Base-by-base conservation (phyloP, 352 stramenopile genomes). In the Phytopythium delawarense region DNA sequence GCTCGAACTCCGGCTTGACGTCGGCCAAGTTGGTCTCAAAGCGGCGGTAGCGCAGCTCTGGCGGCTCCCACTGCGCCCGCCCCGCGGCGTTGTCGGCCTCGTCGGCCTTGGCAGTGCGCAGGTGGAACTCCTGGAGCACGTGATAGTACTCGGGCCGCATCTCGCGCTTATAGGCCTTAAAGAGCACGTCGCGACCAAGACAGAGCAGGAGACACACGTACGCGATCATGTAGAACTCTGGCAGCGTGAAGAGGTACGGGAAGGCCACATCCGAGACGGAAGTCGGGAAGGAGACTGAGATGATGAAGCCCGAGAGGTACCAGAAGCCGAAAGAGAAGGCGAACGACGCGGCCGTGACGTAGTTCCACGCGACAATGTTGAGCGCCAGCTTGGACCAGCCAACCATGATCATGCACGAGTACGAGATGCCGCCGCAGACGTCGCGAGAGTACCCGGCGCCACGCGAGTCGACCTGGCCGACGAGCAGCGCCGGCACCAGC, bases 101-200 rank as follows among this genome's bases (percentile, higher is more conserved):
- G 3, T 45, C 23, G 39, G 35, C 35, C 37, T 59, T 59, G 12
- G 35, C 39, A 25, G 79, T 74, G 59, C 63, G 62, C 63, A 71
- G 62, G 57, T 93, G 78, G 59, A 88, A 76, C 55, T 96, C 87
- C 61, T 93, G 87, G 21, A 96, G 66, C 30, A 96, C 81, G 63
- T 96, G 87, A 68, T 96, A 96, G 70, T 96, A 96, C 58, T 96
- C 87, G 2, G 87, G 87, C 13, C 73, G 62, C 65, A 92, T 79
- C 62, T 96, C 84, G 4, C 85, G 85, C 72, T 96, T 96, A 63
- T 84, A 94, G 7, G 81, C 83, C 55, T 94, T 96, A 72, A 79
- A 92, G 0, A 96, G 65, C 52, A 96, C 91, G 56, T 94, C 87
- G 0, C 87, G 79, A 1, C 80, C 76, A 16, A 96, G 76, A 37